Percentiles rank a stretch among this genome's conserved stretches.
phyloP scores from a whole-genome alignment of 768 basidiomycete genomes.

The Leucocoprinus sp. region DNA sequence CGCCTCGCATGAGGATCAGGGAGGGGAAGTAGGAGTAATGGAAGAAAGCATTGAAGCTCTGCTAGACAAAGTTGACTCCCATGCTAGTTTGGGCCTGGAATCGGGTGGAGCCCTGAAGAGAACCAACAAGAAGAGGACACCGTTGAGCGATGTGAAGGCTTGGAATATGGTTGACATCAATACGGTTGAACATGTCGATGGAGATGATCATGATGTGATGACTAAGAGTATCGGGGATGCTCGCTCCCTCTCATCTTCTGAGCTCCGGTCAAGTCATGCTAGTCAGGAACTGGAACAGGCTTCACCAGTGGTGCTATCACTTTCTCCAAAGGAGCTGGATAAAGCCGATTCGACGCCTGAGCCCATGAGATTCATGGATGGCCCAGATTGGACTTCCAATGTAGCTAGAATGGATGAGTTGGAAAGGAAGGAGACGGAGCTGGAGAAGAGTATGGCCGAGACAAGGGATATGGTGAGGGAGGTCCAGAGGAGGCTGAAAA shows the following conservation, averaged over 20 bases:
- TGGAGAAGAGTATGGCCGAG: background rate
- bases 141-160: constrained; percentile 7
- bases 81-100: background rate
- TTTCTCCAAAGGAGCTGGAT: background rate
- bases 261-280: no score
- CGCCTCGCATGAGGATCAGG: background rate
- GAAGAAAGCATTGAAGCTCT: constrained; percentile 5
- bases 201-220: background rate
- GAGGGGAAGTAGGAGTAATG: background rate
- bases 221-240: constrained; percentile 7
- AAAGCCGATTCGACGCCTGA: background rate
- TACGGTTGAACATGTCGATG: constrained; percentile 7
- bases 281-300: no score
- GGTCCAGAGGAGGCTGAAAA: background rate
- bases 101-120: background rate
- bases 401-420: background rate
- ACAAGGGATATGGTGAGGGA: background rate
- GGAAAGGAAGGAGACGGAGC: background rate
- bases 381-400: no score
- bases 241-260: background rate
- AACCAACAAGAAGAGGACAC: constrained; percentile 2
- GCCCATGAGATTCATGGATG: background rate
- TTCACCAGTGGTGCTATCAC: no score
- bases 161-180: constrained; percentile 9
- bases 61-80: background rate